A percentile compares a stretch with the other conserved stretches of the same genome.
These are phyloP conservation scores for Cutaneotrichosporon curvatum DNA, from an alignment of 1,284 basidiomycete genomes.

Conservation along the genomic window DNA sequence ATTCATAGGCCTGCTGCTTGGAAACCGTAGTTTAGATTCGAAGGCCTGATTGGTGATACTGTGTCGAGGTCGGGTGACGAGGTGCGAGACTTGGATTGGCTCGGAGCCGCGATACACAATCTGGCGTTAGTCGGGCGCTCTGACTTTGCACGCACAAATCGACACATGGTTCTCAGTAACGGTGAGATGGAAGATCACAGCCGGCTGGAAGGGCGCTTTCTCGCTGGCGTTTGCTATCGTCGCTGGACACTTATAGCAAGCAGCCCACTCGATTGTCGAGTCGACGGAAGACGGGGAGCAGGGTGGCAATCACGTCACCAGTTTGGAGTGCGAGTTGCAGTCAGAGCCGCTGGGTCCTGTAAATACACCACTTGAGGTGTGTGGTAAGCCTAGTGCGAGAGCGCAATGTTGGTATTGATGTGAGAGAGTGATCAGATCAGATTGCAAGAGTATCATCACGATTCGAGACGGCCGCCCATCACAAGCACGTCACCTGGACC, in stretches of 20 bases:
- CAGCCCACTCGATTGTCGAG: too few relatives aligned
- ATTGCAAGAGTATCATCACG: background rate
- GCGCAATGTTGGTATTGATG: too few relatives aligned
- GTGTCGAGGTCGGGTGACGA: slow-evolving; percentile 84
- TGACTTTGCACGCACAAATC: slow-evolving; percentile 60
- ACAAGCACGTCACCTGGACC: too few relatives aligned
- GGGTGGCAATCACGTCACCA: too few relatives aligned
- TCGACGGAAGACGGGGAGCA: too few relatives aligned
- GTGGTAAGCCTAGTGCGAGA: too few relatives aligned
- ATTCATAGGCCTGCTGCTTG: slow-evolving; percentile 74
- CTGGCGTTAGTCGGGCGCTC: slow-evolving; percentile 17
- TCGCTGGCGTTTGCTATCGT: background rate
- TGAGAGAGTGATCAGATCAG: background rate
- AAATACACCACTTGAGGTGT: too few relatives aligned
- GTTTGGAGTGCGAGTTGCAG: too few relatives aligned
- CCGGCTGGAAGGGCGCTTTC: background rate
- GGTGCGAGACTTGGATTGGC: slow-evolving; percentile 78
- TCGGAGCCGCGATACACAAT: slow-evolving; percentile 77
- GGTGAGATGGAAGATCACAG: background rate
- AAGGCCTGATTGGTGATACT: slow-evolving; percentile 95
- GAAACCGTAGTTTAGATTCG: slow-evolving; percentile 77
- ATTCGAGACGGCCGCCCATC: too few relatives aligned
- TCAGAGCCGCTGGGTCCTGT: too few relatives aligned
- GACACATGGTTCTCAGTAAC: slow-evolving; percentile 58
- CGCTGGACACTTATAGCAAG: too few relatives aligned